Evolutionary conservation across 208 protist species (phyloP).

Genomic region (Leishmania mexicana): DNA sequence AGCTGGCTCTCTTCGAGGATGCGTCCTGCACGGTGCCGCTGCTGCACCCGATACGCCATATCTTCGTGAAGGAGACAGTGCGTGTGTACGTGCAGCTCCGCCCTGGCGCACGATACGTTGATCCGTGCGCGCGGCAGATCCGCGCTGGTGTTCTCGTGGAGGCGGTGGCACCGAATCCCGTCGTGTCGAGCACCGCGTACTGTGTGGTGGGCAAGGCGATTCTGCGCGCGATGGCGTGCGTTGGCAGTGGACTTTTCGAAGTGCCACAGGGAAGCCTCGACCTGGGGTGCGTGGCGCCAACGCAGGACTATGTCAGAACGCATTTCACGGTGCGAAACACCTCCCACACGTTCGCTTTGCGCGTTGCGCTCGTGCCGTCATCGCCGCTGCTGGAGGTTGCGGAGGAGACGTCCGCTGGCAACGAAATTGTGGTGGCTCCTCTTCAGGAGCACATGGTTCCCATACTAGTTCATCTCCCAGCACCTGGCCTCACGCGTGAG

Average conservation of each 20-base stretch:
- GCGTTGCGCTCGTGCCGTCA: constrained; percentile 34
- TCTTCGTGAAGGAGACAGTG: constrained; percentile 65
- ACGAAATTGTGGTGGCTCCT: constrained; percentile 44
- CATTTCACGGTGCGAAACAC: constrained; percentile 57
- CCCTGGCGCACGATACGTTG: constrained; percentile 53
- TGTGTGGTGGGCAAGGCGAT: constrained; percentile 49
- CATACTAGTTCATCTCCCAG: constrained; percentile 46
- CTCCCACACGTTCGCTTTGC: constrained; percentile 68
- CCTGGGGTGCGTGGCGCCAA: constrained; percentile 48
- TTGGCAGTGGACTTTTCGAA: constrained; percentile 61
- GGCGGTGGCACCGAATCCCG: constrained; percentile 46
- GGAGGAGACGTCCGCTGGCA: constrained; percentile 22
- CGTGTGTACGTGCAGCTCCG: constrained; percentile 74
- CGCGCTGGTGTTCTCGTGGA: constrained; percentile 77
- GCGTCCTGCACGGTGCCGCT: constrained; percentile 67
- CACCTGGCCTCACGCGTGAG: constrained; percentile 61
- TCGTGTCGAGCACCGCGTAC: constrained; percentile 38
- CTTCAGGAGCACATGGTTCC: constrained; percentile 46
- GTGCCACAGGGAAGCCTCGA: constrained; percentile 44
- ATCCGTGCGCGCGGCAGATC: constrained; percentile 46
- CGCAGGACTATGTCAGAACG: constrained; percentile 37
- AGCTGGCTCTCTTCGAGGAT: constrained; percentile 80
- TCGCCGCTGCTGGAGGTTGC: constrained; percentile 35
- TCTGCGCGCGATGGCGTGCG: constrained; percentile 46
- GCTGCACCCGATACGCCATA: constrained; percentile 51